A percentile compares a stretch with the other conserved stretches of the same genome.
phyloP scores from a whole-genome alignment of 2,329 filamentous ascomycete species.

The Xylaria sp. region DNA sequence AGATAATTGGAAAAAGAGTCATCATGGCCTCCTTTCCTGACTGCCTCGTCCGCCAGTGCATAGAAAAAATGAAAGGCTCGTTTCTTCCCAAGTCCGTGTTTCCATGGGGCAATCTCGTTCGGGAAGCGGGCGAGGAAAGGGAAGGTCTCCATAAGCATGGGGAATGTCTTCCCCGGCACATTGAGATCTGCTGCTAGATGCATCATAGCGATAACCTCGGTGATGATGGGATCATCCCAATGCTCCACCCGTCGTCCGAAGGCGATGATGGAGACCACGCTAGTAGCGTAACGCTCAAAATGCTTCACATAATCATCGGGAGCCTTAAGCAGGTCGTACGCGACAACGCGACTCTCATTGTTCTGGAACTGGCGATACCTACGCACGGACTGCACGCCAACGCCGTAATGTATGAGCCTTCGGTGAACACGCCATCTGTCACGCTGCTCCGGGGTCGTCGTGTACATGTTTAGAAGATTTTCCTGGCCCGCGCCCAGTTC shows the following conservation, averaged over 20 bases:
- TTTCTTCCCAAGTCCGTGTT: slow-evolving; percentile 60
- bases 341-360: slow-evolving; percentile 67
- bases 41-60: slow-evolving; percentile 62
- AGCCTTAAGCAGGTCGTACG: slow-evolving; percentile 58
- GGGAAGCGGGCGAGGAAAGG: slow-evolving; percentile 61
- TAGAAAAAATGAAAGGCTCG: slow-evolving; percentile 64
- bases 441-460: slow-evolving; percentile 53
- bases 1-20: slow-evolving; percentile 60
- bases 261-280: slow-evolving; percentile 66
- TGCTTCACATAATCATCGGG: slow-evolving; percentile 63
- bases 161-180: slow-evolving; percentile 64
- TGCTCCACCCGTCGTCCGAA: slow-evolving; percentile 64
- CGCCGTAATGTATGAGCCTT: slow-evolving; percentile 63
- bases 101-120: slow-evolving; percentile 62
- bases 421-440: slow-evolving; percentile 59
- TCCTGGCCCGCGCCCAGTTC: slow-evolving; percentile 59
- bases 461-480: slow-evolving; percentile 59
- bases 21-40: slow-evolving; percentile 51
- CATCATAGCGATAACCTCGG: slow-evolving; percentile 69
- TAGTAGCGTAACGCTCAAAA: slow-evolving; percentile 64
- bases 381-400: slow-evolving; percentile 66
- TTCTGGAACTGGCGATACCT: slow-evolving; percentile 66
- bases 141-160: slow-evolving; percentile 68
- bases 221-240: slow-evolving; percentile 66
- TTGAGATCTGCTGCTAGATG: slow-evolving; percentile 67